These are phyloP conservation scores for Austroboletus festivus DNA, from an alignment of 768 basidiomycete species.

Conservation along the genomic window DNA sequence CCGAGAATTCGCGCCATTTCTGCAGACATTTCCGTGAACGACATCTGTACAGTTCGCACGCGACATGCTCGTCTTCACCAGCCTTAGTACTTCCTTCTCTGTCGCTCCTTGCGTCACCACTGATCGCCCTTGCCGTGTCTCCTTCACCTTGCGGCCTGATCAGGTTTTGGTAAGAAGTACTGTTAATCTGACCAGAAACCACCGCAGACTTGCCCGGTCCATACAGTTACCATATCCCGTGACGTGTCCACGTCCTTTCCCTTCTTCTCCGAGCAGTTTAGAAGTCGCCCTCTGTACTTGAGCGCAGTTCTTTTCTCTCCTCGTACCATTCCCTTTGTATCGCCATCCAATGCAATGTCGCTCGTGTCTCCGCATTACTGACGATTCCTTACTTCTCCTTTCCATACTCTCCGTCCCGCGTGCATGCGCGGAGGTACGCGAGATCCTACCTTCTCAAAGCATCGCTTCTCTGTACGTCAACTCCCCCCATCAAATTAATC, in stretches of 20 bases:
- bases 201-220: too few species aligned
- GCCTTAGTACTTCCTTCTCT: too few species aligned
- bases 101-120: constrained; percentile 3
- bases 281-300: too few species aligned
- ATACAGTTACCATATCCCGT: constrained; percentile 12
- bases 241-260: constrained; percentile 7
- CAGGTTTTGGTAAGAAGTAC: constrained; percentile 18
- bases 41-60: too few species aligned
- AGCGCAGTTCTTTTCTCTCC: too few species aligned
- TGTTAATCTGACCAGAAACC: constrained; percentile 11
- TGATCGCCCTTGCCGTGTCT: constrained; percentile 14
- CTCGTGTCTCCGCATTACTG: constrained; percentile 5
- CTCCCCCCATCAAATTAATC: constrained; percentile 30
- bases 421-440: constrained; percentile 21
- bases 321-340: constrained; percentile 13
- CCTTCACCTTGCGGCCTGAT: too few species aligned
- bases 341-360: constrained; percentile 7
- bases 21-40: constrained; percentile 11
- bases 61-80: too few species aligned
- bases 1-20: constrained; percentile 12
- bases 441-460: constrained; percentile 22
- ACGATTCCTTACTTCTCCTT: constrained; percentile 16
- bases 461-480: constrained; percentile 38
- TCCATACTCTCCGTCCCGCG: constrained; percentile 19
- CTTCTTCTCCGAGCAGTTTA: too few species aligned